phyloP scores from a whole-genome alignment of 345 rosid species.

The Capsella bursapastoris region DNA sequence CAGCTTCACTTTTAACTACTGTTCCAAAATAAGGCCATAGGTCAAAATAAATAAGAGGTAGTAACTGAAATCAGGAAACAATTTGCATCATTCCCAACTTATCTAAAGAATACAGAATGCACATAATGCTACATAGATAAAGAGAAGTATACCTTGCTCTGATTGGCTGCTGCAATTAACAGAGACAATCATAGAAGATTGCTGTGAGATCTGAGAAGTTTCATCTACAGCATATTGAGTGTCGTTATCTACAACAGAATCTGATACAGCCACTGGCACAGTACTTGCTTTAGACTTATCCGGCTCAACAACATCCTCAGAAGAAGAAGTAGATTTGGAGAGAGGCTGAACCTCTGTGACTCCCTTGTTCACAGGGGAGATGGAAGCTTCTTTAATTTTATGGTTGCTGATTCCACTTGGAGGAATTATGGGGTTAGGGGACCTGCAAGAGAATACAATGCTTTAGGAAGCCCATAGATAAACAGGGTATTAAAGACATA shows the following conservation, averaged over 20 bases:
- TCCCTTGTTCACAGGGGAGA: slow-evolving; percentile 41
- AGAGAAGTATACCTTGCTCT: slow-evolving; percentile 48
- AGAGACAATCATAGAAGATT: slow-evolving; percentile 37
- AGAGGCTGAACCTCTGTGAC: slow-evolving; percentile 33
- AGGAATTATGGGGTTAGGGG: slow-evolving; percentile 46
- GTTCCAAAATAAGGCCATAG: slow-evolving; percentile 11
- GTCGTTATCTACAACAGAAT: slow-evolving; percentile 42
- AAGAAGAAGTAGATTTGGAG: slow-evolving; percentile 25
- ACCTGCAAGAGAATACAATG: slow-evolving; percentile 43
- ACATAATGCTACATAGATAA: slow-evolving; percentile 10
- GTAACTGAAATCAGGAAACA: neutral
- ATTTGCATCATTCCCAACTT: slow-evolving; percentile 18
- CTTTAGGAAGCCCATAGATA: neutral
- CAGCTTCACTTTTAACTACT: slow-evolving; percentile 34
- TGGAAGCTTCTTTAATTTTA: slow-evolving; percentile 34
- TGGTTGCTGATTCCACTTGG: slow-evolving; percentile 45
- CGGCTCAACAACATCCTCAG: slow-evolving; percentile 47
- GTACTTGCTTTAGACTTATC: slow-evolving; percentile 41
- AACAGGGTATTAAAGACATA: slow-evolving; percentile 6
- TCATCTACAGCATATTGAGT: slow-evolving; percentile 31
- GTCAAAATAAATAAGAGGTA: slow-evolving; percentile 2
- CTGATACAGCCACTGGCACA: slow-evolving; percentile 48
- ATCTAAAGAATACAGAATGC: slow-evolving; percentile 10
- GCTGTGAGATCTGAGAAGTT: slow-evolving; percentile 38
- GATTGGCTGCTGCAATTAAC: slow-evolving; percentile 39